These are phyloP conservation scores for Podospora australis DNA, from an alignment of 495 filamentous ascomycete genomes.

Conservation along the genomic window DNA sequence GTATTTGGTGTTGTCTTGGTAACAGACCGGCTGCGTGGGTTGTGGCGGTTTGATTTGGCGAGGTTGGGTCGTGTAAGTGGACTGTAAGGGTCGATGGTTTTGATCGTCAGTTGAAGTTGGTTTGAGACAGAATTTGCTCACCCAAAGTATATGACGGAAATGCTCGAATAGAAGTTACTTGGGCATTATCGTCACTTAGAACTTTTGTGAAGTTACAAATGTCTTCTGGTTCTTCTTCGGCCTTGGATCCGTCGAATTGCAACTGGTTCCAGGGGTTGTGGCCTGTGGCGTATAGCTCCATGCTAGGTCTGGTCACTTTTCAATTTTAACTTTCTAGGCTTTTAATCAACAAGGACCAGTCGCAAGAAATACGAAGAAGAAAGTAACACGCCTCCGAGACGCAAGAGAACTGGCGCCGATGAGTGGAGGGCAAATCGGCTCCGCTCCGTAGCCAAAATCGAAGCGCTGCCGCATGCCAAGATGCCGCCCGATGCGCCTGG, in stretches of 20 bases:
- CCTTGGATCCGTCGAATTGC: constrained; percentile 20
- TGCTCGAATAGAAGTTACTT: constrained; percentile 22
- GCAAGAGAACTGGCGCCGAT: too few species aligned
- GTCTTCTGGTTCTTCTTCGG: constrained; percentile 31
- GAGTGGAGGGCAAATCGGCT: too few species aligned
- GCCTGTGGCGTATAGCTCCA: constrained; percentile 46
- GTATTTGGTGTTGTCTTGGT: constrained; percentile 7
- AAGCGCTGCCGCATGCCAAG: too few species aligned
- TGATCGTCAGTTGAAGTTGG: not conserved
- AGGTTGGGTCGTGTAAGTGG: not conserved
- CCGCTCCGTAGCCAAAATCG: too few species aligned
- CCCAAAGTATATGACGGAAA: constrained; percentile 35
- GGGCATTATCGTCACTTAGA: constrained; percentile 22
- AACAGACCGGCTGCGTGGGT: constrained; percentile 11
- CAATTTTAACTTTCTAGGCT: too few species aligned
- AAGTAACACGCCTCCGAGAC: too few species aligned
- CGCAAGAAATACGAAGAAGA: too few species aligned
- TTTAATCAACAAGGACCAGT: too few species aligned
- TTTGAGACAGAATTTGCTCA: constrained; percentile 18
- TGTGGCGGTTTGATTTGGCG: not conserved
- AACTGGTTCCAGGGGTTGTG: constrained; percentile 48
- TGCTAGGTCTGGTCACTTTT: constrained; percentile 10
- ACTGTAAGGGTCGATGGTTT: not conserved
- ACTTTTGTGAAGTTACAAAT: constrained; percentile 31
- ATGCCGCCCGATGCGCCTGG: too few species aligned